phyloP scores from a whole-genome alignment of 805 yeast genomes.

The Sugiyamaella americana region DNA sequence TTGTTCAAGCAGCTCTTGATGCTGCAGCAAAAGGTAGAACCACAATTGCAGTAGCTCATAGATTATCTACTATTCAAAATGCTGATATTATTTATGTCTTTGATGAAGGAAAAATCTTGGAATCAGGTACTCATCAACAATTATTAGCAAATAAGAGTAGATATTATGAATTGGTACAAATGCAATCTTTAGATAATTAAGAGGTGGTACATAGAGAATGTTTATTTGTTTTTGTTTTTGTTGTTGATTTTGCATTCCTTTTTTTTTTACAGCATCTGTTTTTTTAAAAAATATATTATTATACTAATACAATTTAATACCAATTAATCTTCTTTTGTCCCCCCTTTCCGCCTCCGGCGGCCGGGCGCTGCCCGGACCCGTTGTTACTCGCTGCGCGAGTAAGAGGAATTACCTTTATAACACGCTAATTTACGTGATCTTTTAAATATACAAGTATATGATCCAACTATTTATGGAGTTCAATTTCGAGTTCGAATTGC shows the following conservation, averaged over 20 bases:
- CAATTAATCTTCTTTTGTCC: too few species aligned
- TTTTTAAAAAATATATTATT: too few species aligned
- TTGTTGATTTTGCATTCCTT: neutral
- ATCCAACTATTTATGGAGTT: too few species aligned
- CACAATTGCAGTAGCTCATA: constrained; percentile 78
- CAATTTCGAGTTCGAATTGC: too few species aligned
- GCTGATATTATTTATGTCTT: constrained; percentile 59
- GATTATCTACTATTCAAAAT: constrained; percentile 62
- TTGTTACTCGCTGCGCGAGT: too few species aligned
- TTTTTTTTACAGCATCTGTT: neutral
- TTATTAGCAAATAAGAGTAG: constrained; percentile 37
- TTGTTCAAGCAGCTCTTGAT: constrained; percentile 65
- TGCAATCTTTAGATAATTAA: constrained; percentile 32
- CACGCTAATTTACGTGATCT: too few species aligned
- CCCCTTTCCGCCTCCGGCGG: too few species aligned
- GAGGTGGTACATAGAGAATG: neutral
- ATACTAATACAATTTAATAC: neutral
- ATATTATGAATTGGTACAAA: constrained; percentile 36
- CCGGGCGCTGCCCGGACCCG: too few species aligned
- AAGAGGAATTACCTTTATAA: too few species aligned
- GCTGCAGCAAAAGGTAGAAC: constrained; percentile 68
- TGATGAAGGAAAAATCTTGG: constrained; percentile 55
- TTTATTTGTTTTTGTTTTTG: neutral
- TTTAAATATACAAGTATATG: too few species aligned
- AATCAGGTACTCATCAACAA: constrained; percentile 49